Evolutionary conservation across 352 stramenopile species (phyloP).

Genomic region (Globisporangium ultimum): DNA sequence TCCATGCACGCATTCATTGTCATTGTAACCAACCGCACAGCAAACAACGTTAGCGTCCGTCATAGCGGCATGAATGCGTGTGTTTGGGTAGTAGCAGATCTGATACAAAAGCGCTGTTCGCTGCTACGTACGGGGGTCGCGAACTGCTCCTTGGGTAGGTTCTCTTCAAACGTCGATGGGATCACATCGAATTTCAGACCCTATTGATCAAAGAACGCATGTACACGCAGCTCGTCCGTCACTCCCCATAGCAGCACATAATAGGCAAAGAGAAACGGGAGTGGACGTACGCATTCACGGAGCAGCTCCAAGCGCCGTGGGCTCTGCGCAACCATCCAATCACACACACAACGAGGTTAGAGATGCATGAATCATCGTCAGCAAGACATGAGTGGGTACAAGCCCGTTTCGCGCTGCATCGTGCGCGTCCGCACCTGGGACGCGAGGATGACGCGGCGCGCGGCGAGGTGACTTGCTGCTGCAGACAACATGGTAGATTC

Average conservation of each 20-base stretch:
- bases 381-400: not conserved
- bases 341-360: not conserved
- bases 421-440: slow-evolving; percentile 67
- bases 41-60: no score
- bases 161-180: slow-evolving; percentile 80
- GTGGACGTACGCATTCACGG: slow-evolving; percentile 52
- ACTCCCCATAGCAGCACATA: no score
- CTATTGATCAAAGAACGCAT: slow-evolving; percentile 16
- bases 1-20: no score
- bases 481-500: not conserved
- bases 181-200: slow-evolving; percentile 75
- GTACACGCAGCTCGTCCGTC: no score
- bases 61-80: no score
- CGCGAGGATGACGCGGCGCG: slow-evolving; percentile 63
- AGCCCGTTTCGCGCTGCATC: no score
- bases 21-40: no score
- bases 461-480: slow-evolving; percentile 28
- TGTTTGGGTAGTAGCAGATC: no score
- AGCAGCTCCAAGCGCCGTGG: slow-evolving; percentile 72
- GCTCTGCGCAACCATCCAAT: slow-evolving; percentile 30
- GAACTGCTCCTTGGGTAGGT: slow-evolving; percentile 71
- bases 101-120: no score
- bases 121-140: slow-evolving; percentile 30
- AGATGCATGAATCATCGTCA: not conserved
- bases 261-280: not conserved